phyloP scores from a whole-genome alignment of 495 filamentous ascomycete genomes.

The Penicillium parvum region DNA sequence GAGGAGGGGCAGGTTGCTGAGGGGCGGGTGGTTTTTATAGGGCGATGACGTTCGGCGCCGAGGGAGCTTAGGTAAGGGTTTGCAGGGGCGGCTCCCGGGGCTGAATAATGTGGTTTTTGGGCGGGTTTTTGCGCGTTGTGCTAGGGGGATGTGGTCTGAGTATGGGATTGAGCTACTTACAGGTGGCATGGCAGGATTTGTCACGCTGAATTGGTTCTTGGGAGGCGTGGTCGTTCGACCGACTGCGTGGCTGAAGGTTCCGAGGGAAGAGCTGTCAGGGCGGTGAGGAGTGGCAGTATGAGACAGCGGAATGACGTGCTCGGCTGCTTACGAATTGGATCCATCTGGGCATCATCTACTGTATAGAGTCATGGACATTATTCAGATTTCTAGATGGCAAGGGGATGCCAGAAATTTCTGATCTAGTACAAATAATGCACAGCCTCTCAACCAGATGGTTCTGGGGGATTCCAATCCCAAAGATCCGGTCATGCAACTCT shows the following conservation, averaged over 20 bases:
- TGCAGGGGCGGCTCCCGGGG: too few relatives aligned
- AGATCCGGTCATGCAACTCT: neutral
- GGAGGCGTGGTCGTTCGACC: neutral
- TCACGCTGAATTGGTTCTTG: neutral
- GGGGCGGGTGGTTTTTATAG: slow-evolving; percentile 29
- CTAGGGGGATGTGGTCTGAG: neutral
- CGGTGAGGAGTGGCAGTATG: slow-evolving; percentile 10
- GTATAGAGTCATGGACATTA: too few relatives aligned
- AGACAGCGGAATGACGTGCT: slow-evolving; percentile 19
- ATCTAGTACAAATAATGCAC: too few relatives aligned
- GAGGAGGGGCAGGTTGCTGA: slow-evolving; percentile 20
- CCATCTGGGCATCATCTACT: slow-evolving; percentile 7
- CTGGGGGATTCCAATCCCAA: neutral
- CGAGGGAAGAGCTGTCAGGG: slow-evolving; percentile 10
- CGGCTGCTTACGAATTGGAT: slow-evolving; percentile 22
- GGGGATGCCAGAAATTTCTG: too few relatives aligned
- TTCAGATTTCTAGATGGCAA: too few relatives aligned
- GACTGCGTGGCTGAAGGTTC: neutral
- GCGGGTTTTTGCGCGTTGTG: neutral
- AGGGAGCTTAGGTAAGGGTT: slow-evolving; percentile 22
- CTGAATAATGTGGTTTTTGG: slow-evolving; percentile 21
- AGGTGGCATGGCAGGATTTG: slow-evolving; percentile 13
- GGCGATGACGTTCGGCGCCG: slow-evolving; percentile 21
- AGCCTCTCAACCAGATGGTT: neutral
- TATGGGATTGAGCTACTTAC: slow-evolving; percentile 13